phyloP scores from a whole-genome alignment of 176 grass and related monocot species.

The Lolium multiflorum region DNA sequence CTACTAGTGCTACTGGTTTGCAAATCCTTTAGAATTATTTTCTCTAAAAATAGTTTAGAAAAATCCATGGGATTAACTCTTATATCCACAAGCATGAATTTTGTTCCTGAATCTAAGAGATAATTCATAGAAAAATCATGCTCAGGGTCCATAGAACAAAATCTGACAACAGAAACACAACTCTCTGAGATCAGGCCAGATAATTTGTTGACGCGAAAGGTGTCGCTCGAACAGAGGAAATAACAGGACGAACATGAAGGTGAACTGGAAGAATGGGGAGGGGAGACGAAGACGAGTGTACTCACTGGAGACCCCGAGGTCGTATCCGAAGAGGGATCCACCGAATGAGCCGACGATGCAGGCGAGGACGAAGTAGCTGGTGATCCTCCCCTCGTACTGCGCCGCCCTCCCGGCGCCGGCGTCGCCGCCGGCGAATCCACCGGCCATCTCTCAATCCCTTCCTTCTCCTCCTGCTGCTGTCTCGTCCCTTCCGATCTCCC shows the following conservation, averaged over 20 bases:
- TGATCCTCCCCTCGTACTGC: conserved; percentile 84
- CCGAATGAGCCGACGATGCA: conserved; percentile 94
- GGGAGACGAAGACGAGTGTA: not conserved
- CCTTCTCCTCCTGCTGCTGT: not conserved
- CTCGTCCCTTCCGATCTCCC: not conserved
- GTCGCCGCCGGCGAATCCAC: conserved; percentile 56
- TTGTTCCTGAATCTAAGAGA: not conserved
- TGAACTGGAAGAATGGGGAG: not conserved
- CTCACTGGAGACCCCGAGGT: conserved; percentile 96
- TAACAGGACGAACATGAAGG: not conserved
- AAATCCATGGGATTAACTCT: no score
- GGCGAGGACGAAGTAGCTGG: conserved; percentile 84
- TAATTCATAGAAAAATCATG: not conserved
- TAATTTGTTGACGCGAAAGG: no score
- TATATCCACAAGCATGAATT: no score
- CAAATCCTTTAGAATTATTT: no score
- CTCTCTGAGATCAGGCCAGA: not conserved
- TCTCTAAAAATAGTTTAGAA: no score
- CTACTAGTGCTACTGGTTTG: no score
- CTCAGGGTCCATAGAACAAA: not conserved
- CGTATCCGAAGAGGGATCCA: conserved; percentile 98
- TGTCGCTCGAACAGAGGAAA: no score
- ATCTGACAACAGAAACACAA: not conserved
- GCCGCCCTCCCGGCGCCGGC: conserved; percentile 63
- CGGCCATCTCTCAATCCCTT: conserved; percentile 54